phyloP scores from a whole-genome alignment of 2,329 filamentous ascomycete species.

The Aspergillus niger region DNA sequence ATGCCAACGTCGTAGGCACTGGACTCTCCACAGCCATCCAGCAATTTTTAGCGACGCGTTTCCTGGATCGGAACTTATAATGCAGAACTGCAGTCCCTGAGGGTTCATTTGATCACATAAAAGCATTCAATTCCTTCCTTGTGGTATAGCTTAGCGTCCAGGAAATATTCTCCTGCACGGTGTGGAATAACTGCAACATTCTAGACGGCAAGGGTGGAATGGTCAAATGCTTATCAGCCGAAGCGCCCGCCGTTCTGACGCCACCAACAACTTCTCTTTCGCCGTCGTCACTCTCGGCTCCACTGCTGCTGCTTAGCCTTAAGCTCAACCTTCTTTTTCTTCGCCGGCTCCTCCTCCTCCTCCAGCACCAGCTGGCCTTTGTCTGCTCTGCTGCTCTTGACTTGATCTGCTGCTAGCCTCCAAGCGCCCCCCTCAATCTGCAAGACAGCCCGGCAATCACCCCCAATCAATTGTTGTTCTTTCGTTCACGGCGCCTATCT shows the following conservation, averaged over 20 bases:
- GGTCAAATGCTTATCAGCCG: conserved; percentile 1
- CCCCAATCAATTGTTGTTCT: not conserved
- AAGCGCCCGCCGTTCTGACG: not conserved
- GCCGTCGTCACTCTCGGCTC: conserved; percentile 3
- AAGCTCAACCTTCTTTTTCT: not conserved
- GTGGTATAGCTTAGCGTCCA: no score
- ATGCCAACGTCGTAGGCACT: conserved; percentile 8
- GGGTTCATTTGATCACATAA: not conserved
- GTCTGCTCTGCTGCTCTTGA: not conserved
- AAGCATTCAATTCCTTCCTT: not conserved
- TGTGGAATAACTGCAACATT: not conserved
- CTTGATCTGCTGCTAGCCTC: not conserved
- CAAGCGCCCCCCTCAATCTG: not conserved
- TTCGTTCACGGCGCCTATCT: not conserved
- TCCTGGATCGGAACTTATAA: not conserved
- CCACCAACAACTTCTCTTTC: not conserved
- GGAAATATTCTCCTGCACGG: no score
- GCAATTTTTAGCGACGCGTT: not conserved
- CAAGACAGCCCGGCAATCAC: not conserved
- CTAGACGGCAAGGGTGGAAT: not conserved
- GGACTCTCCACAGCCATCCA: not conserved
- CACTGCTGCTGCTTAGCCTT: not conserved
- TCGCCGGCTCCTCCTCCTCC: not conserved
- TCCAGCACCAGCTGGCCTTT: not conserved
- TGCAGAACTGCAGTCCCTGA: not conserved